Evolutionary conservation across 257 asterid species (phyloP), one percentile per base, ranked within the genome.

Genomic region (Catharanthus roseus): DNA sequence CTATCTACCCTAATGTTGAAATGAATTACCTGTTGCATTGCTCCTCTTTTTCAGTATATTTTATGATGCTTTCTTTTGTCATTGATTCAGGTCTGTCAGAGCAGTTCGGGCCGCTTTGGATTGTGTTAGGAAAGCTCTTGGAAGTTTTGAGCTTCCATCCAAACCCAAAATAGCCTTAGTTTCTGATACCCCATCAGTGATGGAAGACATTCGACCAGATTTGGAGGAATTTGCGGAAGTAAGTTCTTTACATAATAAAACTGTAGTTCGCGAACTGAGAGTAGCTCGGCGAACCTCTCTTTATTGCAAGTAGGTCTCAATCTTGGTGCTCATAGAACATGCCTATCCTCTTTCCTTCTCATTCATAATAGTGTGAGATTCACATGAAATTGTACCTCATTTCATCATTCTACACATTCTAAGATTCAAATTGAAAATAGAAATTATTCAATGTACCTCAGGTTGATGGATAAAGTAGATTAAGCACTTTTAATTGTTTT

Each of bases 181-280:
- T 81, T 89, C 99, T 2, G 99, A 95, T 80, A 88, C 87, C 65
- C 97, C 99, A 75, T 78, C 88, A 63, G 63, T 86, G 74, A 78
- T 95, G 76, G 78, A 82, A 77, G 89, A 88, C 54, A 84, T 91
- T 75, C 72, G 84, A 71, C 77, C 81, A 54, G 73, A 80, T 75
- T 67, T 95, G 70, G 80, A 81, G 74, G 85, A 88, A 75, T 79
- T 86, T 75, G 88, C 97, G 38, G 96, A 95, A 82, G 97, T 89
- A 85, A 75, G 80, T 74, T 72, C 33, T 6, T 67, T 58, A 18
- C 56, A 10, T 61, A 54, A 51, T 26, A 56, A 26, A 9, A 34
- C 45, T 4, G 24, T 31, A 34, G 10, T 62, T 56, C 36, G 13
- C 4, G 6, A 34, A 47, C 24, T 29, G 15, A 8, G 12, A 60